Evolutionary conservation across 1,139 yeast genomes (phyloP), one percentile per base, ranked within the genome.

Genomic region (Yarrowia galli): DNA sequence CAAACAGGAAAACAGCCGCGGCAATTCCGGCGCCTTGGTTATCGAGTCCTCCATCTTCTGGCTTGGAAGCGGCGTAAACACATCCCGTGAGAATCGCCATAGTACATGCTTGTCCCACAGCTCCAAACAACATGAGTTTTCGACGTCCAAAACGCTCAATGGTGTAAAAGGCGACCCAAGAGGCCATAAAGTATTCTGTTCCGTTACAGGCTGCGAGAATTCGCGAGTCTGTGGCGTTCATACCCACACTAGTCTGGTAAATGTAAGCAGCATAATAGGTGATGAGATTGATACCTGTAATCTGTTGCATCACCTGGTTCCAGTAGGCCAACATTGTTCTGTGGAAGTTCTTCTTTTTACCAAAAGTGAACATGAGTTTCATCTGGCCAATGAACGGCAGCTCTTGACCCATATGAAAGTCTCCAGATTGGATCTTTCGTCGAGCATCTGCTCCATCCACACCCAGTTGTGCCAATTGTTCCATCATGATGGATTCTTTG

Each of bases 261-360:
- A 84, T 79, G 7, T 83, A 73, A 36, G 75, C 72, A 13, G 87
- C 74, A 72, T 68, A 78, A 71, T 78, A 78, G n/a, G 77, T 86
- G 69, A 88, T 84, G 73, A 88, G 87, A 79, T 88, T 89, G 71
- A 88, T 83, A 78, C 92, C 93, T 67, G 91, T 87, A 80, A 88
- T 83, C 78, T 88, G 92, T 67, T 74, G 75, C 72, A 72, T 72
- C 63, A 74, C 74, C 71, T 74, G 76, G 60, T 90, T 82, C 8
- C 91, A 86, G 12, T 91, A 81, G 74, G 93, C 93, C 71, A 87
- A 75, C 58, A 80, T 69, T 72, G 80, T 79, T 69, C 77, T 71
- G 68, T 72, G 69, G 69, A 74, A 71, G 70, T 80, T 76, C 66
- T 76, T 79, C 48, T 77, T 72, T 70, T 75, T 85, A 65, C 91